Base-by-base conservation (phyloP, 1,284 basidiomycete species). In the Cryptococcus hybrid region DNA sequence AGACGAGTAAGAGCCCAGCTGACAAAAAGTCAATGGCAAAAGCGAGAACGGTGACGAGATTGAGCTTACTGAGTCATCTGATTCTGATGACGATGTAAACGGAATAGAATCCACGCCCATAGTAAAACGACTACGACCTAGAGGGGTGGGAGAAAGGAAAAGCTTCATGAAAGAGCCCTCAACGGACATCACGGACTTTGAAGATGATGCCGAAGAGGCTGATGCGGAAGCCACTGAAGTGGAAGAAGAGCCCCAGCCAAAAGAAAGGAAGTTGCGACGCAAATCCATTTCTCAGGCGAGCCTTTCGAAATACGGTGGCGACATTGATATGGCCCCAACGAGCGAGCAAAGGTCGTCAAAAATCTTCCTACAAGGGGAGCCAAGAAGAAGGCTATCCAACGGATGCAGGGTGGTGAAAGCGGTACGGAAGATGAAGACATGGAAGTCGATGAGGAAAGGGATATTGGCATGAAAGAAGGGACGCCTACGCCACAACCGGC, bases 51-150 rank as follows among this genome's bases (percentile, higher is more conserved):
- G 40, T 1, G 45, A 50, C 30, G 51, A 56, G 5, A 55, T 18
- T 35, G 53, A 42, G 15, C 49, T 51, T 45, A 50, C 55, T 24
- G 57, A 59, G 7, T n/a, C 43, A 30, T 51, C 40, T 15, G 56
- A 60, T 46, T 30, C 30, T 30, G 60, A 51, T 7, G 52, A 84
- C 62, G 82, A 85, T 51, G 84, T 85, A 51, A 70, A 73, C 37
- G 75, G 77, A 52, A 11, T 47, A 24, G 84, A 86, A 53, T 83
- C 86, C 0, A 74, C 56, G 82, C 87, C 85, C 82, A 85, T 69
- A 82, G 88, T 69, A 4, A 60, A 63, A 5, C 60, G 70, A 5
- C 60, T 74, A n/a, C 64, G 74, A 0, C 61, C 71, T 6, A 59
- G 73, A 7, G 34, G 30, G 30, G 30, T 6, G 7, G 62, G 59